Percentiles rank a stretch among this genome's conserved stretches.
These are phyloP conservation scores for Fragaria iinumae DNA, from an alignment of 306 rosid genomes.

Conservation along the genomic window DNA sequence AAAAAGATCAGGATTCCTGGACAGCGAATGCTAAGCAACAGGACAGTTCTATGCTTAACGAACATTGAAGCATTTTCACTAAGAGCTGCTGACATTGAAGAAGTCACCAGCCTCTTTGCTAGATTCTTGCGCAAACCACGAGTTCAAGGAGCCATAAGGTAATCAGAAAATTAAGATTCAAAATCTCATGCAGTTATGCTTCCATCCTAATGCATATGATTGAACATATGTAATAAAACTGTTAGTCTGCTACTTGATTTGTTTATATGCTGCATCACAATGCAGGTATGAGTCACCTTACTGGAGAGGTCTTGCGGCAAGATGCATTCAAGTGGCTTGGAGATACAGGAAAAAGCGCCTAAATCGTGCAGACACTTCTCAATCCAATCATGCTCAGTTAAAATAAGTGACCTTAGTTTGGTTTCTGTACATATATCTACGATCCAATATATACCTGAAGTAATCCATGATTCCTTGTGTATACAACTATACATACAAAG, in stretches of 20 bases:
- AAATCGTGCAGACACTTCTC: conserved; percentile 37
- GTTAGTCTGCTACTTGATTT: neutral
- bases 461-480: neutral
- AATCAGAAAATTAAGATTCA: neutral
- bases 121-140: conserved; percentile 67
- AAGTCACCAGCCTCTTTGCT: conserved; percentile 70
- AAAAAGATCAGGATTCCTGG: conserved; percentile 55
- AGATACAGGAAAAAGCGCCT: conserved; percentile 59
- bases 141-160: conserved; percentile 85
- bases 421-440: neutral
- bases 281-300: conserved; percentile 73
- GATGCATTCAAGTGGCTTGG: conserved; percentile 75
- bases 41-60: conserved; percentile 65
- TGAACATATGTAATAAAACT: neutral
- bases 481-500: neutral
- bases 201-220: neutral
- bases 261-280: neutral
- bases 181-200: neutral
- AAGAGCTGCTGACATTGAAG: conserved; percentile 72
- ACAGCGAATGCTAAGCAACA: conserved; percentile 60
- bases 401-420: neutral
- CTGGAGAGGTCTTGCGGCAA: conserved; percentile 70
- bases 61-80: conserved; percentile 88
- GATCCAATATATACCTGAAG: neutral
- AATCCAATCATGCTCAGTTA: neutral